Base-by-base conservation (phyloP, 2,329 filamentous ascomycete genomes). In the Ramichloridium luteum region DNA sequence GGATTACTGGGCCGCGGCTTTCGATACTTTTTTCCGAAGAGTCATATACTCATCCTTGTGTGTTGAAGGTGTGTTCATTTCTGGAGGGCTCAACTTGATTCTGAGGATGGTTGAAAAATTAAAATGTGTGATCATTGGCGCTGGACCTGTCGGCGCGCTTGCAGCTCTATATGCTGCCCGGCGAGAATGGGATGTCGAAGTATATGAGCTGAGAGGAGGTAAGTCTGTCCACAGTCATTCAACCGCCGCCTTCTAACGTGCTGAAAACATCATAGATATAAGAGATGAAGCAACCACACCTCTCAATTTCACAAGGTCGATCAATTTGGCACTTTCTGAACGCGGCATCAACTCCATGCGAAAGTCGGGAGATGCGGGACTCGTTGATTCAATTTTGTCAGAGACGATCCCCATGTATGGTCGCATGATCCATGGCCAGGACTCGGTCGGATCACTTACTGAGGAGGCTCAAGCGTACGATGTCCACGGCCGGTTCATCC, bases 221-320 rank as follows among this genome's bases (percentile, higher is more conserved):
- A 68, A 55, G 73, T 65, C 28, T 5, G 16, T n/a, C n/a, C 8
- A 26, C 11, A 16, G 9, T 13, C 12, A 16, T 25, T 5, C n/a
- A n/a, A n/a, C n/a, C n/a, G n/a, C n/a, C n/a, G n/a, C n/a, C n/a
- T n/a, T n/a, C n/a, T n/a, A n/a, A n/a, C n/a, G 12, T 17, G 18
- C 16, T 4, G 10, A 17, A 29, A 11, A 5, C 5, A 25, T 9
- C 4, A 30, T 42, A 96, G 90, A 98, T 62, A 75, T 96, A 29
- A 77, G 90, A 25, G 77, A 92, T 54, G 77, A 80, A 2, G 70
- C 74, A 2, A 93, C 82, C 1, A 75, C 77, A 16, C 86, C 88
- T 3, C 67, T 96, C 39, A 94, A 94, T 58, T 94, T 94, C 53
- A 93, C 86, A 38, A 93, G 85, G 56, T 96, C 90, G n/a, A 98